These are phyloP conservation scores for Pisolithus marmoratus DNA, from an alignment of 768 basidiomycete species.

Conservation along the genomic window DNA sequence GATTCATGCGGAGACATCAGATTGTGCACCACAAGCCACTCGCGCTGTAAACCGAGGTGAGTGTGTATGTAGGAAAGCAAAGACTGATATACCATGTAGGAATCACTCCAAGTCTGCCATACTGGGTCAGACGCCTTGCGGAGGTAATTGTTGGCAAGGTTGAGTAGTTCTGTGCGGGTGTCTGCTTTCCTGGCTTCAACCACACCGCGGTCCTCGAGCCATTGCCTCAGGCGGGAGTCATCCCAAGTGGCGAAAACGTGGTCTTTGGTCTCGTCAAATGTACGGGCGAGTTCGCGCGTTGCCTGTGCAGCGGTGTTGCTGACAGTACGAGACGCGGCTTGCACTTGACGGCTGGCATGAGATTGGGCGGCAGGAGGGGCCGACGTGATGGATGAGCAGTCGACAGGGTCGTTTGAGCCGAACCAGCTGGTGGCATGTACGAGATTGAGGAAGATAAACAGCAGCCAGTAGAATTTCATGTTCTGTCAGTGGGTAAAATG, in stretches of 20 bases:
- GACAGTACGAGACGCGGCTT: constrained; percentile 35
- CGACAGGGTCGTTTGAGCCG: constrained; percentile 47
- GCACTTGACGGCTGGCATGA: constrained; percentile 13
- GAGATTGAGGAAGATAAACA: constrained; percentile 29
- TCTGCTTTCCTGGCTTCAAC: constrained; percentile 50
- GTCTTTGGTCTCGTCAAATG: constrained; percentile 72
- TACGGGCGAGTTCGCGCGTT: constrained; percentile 42
- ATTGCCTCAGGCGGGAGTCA: constrained; percentile 64
- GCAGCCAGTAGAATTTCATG: constrained; percentile 13
- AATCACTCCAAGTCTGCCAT: constrained; percentile 85
- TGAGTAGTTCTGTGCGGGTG: constrained; percentile 61
- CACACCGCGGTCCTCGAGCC: constrained; percentile 71
- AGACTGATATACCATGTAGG: constrained; percentile 56
- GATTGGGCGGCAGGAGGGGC: constrained; percentile 42
- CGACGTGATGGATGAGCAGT: constrained; percentile 46
- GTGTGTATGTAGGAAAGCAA: not conserved
- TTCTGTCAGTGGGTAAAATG: not conserved
- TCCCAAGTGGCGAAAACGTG: constrained; percentile 90
- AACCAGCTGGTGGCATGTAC: constrained; percentile 51
- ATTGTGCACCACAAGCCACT: constrained; percentile 80
- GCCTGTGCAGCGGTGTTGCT: constrained; percentile 46
- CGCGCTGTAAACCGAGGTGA: constrained; percentile 39
- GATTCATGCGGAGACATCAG: constrained; percentile 61
- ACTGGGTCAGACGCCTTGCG: constrained; percentile 54
- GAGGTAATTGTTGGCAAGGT: constrained; percentile 66